Evolutionary conservation across 208 protist genomes (phyloP).

Genomic region (Crithidia expoeki): DNA sequence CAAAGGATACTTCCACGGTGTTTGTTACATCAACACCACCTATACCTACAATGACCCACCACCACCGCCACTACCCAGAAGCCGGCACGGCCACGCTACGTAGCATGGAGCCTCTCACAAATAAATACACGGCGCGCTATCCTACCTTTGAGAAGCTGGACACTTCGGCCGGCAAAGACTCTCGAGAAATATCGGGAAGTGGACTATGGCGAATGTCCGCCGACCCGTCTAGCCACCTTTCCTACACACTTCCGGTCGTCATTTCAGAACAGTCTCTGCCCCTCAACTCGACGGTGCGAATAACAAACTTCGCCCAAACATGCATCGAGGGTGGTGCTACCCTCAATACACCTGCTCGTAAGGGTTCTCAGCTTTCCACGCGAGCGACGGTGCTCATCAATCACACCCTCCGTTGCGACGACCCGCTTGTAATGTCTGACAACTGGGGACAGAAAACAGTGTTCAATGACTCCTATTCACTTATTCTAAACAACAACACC

Average conservation of each 20-base stretch:
- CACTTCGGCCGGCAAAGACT: too few relatives aligned
- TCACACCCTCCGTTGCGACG: conserved; percentile 3
- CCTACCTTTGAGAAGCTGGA: too few relatives aligned
- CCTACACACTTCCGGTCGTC: not conserved
- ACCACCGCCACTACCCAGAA: too few relatives aligned
- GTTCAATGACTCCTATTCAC: not conserved
- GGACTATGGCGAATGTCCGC: too few relatives aligned
- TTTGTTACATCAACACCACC: conserved; percentile 1
- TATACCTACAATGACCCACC: conserved; percentile 1
- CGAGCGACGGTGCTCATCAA: conserved; percentile 11
- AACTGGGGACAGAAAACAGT: conserved; percentile 30
- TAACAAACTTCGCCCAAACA: not conserved
- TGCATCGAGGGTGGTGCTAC: not conserved
- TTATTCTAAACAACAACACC: not conserved
- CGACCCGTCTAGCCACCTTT: conserved; percentile 8
- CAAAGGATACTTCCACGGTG: not conserved
- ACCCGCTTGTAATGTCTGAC: conserved; percentile 28
- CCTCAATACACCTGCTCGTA: not conserved
- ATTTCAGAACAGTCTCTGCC: not conserved
- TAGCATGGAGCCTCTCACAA: not conserved
- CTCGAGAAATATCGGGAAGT: too few relatives aligned
- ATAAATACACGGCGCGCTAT: too few relatives aligned
- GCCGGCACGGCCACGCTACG: not conserved
- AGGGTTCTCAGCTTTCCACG: not conserved
- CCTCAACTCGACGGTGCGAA: not conserved